These are phyloP conservation scores for Sarocladiaceae sp. DNA, from an alignment of 2,329 filamentous ascomycete genomes.

Conservation along the genomic window DNA sequence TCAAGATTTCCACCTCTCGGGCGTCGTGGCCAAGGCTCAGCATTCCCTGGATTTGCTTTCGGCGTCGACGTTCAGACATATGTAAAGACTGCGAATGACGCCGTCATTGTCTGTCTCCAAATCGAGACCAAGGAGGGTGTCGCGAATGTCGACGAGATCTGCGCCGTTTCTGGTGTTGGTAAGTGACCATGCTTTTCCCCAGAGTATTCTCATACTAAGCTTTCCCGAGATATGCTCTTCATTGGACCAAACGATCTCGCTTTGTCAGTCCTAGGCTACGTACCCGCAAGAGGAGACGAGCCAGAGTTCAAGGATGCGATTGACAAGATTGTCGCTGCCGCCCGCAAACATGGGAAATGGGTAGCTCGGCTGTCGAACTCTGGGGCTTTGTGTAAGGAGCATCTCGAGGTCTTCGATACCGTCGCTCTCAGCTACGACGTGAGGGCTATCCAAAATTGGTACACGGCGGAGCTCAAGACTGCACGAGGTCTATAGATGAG, in stretches of 20 bases:
- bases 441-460: slow-evolving; percentile 47
- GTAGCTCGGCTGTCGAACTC: slow-evolving; percentile 43
- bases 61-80: slow-evolving; percentile 35
- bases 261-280: slow-evolving; percentile 33
- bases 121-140: slow-evolving; percentile 40
- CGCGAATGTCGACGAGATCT: slow-evolving; percentile 36
- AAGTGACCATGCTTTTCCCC: neutral
- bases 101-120: slow-evolving; percentile 38
- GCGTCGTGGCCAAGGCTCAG: slow-evolving; percentile 37
- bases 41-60: slow-evolving; percentile 35
- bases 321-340: slow-evolving; percentile 40
- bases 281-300: slow-evolving; percentile 40
- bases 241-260: slow-evolving; percentile 42
- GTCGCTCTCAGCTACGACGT: slow-evolving; percentile 39
- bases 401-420: slow-evolving; percentile 33
- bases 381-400: slow-evolving; percentile 35
- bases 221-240: slow-evolving; percentile 33
- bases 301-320: slow-evolving; percentile 42
- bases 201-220: neutral
- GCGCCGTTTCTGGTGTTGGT: slow-evolving; percentile 32
- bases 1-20: slow-evolving; percentile 41
- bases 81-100: slow-evolving; percentile 38
- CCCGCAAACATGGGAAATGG: slow-evolving; percentile 46
- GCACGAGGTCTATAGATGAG: slow-evolving; percentile 26
- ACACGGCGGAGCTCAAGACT: slow-evolving; percentile 34